Evolutionary conservation across 345 rosid species (phyloP).

Genomic region (Microthlaspi erraticum): DNA sequence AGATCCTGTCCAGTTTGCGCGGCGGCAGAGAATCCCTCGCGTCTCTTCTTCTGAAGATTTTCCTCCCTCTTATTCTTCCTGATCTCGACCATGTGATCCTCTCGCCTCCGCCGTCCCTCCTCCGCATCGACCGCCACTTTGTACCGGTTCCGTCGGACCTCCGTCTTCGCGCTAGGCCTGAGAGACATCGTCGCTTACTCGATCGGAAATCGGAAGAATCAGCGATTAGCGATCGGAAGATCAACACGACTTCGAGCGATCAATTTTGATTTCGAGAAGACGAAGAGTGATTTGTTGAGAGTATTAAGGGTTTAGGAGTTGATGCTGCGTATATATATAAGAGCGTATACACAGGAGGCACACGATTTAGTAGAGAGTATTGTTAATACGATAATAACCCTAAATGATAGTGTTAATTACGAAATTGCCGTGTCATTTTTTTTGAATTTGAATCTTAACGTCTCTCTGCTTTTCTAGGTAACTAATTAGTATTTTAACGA

Average conservation of each 20-base stretch:
- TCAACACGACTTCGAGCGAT: conserved; percentile 14
- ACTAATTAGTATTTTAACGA: conserved; percentile 32
- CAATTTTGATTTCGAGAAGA: background rate
- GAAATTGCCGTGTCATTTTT: background rate
- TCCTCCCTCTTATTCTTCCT: conserved; percentile 82
- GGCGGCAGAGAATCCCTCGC: conserved; percentile 55
- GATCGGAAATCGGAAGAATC: conserved; percentile 26
- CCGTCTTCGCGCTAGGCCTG: conserved; percentile 73
- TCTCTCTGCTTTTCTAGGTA: conserved; percentile 29
- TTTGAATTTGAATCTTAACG: conserved; percentile 47
- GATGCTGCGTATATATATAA: background rate
- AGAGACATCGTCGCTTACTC: conserved; percentile 56
- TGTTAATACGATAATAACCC: conserved; percentile 18
- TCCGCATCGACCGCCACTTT: conserved; percentile 80
- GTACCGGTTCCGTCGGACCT: conserved; percentile 68
- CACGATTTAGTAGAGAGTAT: conserved; percentile 18
- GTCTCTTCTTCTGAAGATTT: conserved; percentile 75
- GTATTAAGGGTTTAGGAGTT: conserved; percentile 24
- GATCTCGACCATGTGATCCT: conserved; percentile 89
- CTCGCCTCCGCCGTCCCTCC: conserved; percentile 82
- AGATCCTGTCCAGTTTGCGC: conserved; percentile 41
- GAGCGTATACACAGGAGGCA: conserved; percentile 30
- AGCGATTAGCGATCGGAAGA: conserved; percentile 3
- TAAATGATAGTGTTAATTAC: conserved; percentile 4
- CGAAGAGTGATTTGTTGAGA: conserved; percentile 6